Evolutionary conservation across 2,329 filamentous ascomycete genomes (phyloP).

Genomic region (Fusarium nematophilum): DNA sequence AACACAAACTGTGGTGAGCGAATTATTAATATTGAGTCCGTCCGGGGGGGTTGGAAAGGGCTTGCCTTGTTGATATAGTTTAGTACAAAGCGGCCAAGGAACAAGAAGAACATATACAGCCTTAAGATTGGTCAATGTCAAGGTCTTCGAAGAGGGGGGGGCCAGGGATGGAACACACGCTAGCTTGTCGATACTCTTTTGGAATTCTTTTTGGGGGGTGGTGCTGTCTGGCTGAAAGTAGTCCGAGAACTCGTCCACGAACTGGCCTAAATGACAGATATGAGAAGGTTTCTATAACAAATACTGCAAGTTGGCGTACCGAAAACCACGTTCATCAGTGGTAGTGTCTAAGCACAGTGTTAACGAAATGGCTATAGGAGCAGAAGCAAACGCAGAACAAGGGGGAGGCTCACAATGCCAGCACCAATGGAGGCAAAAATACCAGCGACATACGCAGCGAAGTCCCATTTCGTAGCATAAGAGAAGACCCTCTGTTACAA

Average conservation of each 20-base stretch:
- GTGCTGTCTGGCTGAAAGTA: conserved; percentile 51
- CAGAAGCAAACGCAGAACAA: not conserved
- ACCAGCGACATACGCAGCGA: conserved; percentile 59
- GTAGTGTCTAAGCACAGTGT: conserved; percentile 56
- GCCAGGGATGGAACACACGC: conserved; percentile 49
- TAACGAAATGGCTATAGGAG: not conserved
- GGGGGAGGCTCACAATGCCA: conserved; percentile 49
- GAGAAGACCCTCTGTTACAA: conserved; percentile 60
- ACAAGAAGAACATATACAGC: conserved; percentile 77
- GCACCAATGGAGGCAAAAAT: conserved; percentile 61
- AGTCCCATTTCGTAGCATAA: conserved; percentile 66
- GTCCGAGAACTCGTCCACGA: conserved; percentile 61
- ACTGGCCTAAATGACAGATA: conserved; percentile 47
- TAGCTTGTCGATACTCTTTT: conserved; percentile 55
- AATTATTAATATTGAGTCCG: not conserved
- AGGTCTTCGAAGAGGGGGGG: not conserved
- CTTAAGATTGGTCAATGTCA: conserved; percentile 46
- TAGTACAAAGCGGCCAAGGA: conserved; percentile 72
- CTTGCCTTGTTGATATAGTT: conserved; percentile 69
- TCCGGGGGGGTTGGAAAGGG: no score
- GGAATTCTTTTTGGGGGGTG: conserved; percentile 53
- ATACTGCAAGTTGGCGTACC: conserved; percentile 49
- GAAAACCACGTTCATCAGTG: conserved; percentile 70
- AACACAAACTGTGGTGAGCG: conserved; percentile 61
- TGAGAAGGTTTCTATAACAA: not conserved